Evolutionary conservation across 2,329 filamentous ascomycete genomes (phyloP).

Genomic region (Tolypocladium paradoxum): DNA sequence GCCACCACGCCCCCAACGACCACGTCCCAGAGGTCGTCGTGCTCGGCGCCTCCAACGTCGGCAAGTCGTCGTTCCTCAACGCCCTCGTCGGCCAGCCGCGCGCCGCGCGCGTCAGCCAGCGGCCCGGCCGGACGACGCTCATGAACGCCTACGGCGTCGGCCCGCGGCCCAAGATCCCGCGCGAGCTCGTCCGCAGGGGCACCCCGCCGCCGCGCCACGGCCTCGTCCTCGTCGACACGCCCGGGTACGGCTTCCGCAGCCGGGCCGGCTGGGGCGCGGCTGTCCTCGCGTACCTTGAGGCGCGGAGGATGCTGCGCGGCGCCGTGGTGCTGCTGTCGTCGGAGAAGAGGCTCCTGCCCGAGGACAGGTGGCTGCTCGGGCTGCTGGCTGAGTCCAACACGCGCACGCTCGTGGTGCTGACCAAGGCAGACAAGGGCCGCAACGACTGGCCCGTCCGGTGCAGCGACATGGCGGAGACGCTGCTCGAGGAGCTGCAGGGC

Average conservation of each 20-base stretch:
- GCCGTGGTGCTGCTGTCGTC: slow-evolving; percentile 43
- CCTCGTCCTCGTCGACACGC: slow-evolving; percentile 40
- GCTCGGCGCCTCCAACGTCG: slow-evolving; percentile 79
- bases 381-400: slow-evolving; percentile 34
- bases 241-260: slow-evolving; percentile 38
- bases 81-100: slow-evolving; percentile 49
- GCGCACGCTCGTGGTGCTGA: slow-evolving; percentile 39
- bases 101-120: slow-evolving; percentile 37
- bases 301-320: slow-evolving; percentile 35
- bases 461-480: slow-evolving; percentile 11
- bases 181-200: slow-evolving; percentile 16
- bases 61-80: slow-evolving; percentile 84
- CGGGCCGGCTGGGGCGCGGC: slow-evolving; percentile 40
- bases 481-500: slow-evolving; percentile 16
- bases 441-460: slow-evolving; percentile 18
- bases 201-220: slow-evolving; percentile 33
- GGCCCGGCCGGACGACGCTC: slow-evolving; percentile 40
- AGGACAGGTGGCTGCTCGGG: slow-evolving; percentile 35
- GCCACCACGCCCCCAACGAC: slow-evolving; percentile 39
- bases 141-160: slow-evolving; percentile 49
- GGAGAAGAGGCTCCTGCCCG: slow-evolving; percentile 37
- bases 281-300: slow-evolving; percentile 38
- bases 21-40: slow-evolving; percentile 57
- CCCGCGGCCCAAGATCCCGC: slow-evolving; percentile 19
- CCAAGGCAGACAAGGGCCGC: slow-evolving; percentile 43